Evolutionary conservation across 176 grass and related monocot species (phyloP), one percentile per base, ranked within the genome.

Genomic region (Carex cristatella): DNA sequence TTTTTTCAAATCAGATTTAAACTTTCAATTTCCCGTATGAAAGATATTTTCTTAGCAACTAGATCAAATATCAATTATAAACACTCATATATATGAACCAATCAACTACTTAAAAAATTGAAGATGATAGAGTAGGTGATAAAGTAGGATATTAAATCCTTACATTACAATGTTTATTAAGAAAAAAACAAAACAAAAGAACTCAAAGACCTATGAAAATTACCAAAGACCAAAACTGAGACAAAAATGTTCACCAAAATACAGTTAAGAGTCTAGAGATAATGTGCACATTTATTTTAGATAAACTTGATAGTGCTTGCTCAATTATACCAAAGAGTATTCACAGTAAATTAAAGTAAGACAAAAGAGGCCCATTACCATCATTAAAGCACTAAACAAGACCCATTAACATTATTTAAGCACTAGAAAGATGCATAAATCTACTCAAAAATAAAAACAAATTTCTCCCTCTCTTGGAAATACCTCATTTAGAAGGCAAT

Each of bases 281-380:
- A n/a, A n/a, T 61, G 18, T 18, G 58, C 4, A 61, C 6, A 6
- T 61, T 61, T 61, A 18, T 61, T 61, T 5, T 16, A n/a, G 5
- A 61, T 16, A 73, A 23, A 4, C 5, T 7, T 51, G n/a, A 40
- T 48, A 49, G 42, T 18, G 10, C 42, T 53, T 46, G 5, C 65
- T 51, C 19, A 75, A n/a, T 28, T 75, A 75, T 75, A 28, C 23
- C 44, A 75, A 75, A 75, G 71, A 30, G 71, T 75, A 51, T 30
- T 14, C 71, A 75, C 44, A 75, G 1, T 53, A 51, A 5, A 75
- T 14, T 13, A 1, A 11, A 75, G 4, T 14, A 5, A 11, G n/a
- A 51, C 19, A 68, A 66, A 66, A 66, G 31, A 27, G 10, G 19
- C 15, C 69, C 10, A 30, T 28, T 51, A 53, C 51, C 3, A 40